Conservation (phyloP, 768 basidiomycete species). For the Kondoa malvinella region DNA sequence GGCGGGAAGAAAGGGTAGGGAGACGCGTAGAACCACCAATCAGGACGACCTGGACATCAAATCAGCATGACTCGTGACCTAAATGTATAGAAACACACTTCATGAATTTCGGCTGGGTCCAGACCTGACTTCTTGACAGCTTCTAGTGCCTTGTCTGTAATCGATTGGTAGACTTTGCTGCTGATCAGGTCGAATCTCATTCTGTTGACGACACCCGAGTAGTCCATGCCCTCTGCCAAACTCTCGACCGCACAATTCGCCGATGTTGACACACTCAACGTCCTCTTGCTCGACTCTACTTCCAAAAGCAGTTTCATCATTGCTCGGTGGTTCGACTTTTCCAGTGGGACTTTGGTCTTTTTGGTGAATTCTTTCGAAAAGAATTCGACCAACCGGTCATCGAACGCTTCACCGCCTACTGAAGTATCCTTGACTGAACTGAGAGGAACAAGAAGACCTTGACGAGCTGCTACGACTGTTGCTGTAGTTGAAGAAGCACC, state of each 20-base stretch:
- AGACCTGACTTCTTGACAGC: slow-evolving; percentile 31
- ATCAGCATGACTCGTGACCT: neutral
- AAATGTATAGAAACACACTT: slow-evolving; percentile 24
- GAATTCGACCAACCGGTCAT: slow-evolving; percentile 67
- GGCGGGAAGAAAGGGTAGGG: slow-evolving; percentile 32
- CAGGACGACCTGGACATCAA: slow-evolving; percentile 30
- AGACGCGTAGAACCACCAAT: slow-evolving; percentile 36
- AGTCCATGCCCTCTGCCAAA: slow-evolving; percentile 82
- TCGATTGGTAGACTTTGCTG: slow-evolving; percentile 24
- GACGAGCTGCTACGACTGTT: slow-evolving; percentile 49
- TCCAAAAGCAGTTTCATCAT: slow-evolving; percentile 85
- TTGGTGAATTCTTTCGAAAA: slow-evolving; percentile 94
- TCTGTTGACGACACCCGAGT: slow-evolving; percentile 48
- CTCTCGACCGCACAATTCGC: slow-evolving; percentile 87
- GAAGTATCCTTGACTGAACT: slow-evolving; percentile 37
- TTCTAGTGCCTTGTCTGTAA: slow-evolving; percentile 30
- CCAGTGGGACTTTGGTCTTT: slow-evolving; percentile 65
- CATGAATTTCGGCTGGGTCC: slow-evolving; percentile 34
- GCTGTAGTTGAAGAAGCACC: slow-evolving; percentile 57
- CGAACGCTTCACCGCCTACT: slow-evolving; percentile 55
- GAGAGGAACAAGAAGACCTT: slow-evolving; percentile 53
- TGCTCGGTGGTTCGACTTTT: slow-evolving; percentile 56
- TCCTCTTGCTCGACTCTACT: slow-evolving; percentile 86
- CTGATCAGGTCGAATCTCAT: slow-evolving; percentile 36
- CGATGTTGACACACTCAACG: slow-evolving; percentile 65